A percentile compares a stretch with the other conserved stretches of the same genome.
Conservation (phyloP, 495 filamentous ascomycete species). For the Penicillium silybi region DNA sequence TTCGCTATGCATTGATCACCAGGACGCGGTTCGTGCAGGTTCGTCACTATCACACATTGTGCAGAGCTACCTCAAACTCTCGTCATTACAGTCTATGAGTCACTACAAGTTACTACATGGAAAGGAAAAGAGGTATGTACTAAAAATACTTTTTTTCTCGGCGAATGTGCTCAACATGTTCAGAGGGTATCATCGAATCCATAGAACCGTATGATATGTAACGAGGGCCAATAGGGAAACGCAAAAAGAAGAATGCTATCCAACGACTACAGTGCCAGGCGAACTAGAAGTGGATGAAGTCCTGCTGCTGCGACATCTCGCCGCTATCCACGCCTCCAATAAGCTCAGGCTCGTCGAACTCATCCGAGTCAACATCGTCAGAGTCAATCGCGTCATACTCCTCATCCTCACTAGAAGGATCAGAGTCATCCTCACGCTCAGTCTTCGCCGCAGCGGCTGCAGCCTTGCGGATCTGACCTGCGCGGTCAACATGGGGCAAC, state of each 20-base stretch:
- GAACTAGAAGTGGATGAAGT: conserved; percentile 59
- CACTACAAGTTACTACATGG: background rate
- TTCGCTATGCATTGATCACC: background rate
- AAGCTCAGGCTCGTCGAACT: conserved; percentile 61
- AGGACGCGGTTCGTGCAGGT: background rate
- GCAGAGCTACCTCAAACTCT: background rate
- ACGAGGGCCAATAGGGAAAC: background rate
- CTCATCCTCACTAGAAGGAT: conserved; percentile 82
- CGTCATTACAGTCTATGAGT: background rate
- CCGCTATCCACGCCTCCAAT: conserved; percentile 42
- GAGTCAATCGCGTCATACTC: conserved; percentile 69
- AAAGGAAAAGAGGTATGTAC: background rate
- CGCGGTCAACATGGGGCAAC: conserved; percentile 83
- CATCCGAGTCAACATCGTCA: conserved; percentile 88
- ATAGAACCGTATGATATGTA: background rate
- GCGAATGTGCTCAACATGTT: background rate
- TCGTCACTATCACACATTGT: background rate
- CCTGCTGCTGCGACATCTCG: conserved; percentile 61
- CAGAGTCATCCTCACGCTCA: conserved; percentile 60
- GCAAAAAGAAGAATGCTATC: conserved; percentile 1
- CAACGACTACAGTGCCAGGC: conserved; percentile 10
- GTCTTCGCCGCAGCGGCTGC: conserved; percentile 38
- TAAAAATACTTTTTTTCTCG: background rate
- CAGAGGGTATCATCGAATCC: background rate
- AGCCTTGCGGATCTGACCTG: conserved; percentile 63